phyloP scores from a whole-genome alignment of 1,139 yeast genomes.

The Saccharomyces hybrid region DNA sequence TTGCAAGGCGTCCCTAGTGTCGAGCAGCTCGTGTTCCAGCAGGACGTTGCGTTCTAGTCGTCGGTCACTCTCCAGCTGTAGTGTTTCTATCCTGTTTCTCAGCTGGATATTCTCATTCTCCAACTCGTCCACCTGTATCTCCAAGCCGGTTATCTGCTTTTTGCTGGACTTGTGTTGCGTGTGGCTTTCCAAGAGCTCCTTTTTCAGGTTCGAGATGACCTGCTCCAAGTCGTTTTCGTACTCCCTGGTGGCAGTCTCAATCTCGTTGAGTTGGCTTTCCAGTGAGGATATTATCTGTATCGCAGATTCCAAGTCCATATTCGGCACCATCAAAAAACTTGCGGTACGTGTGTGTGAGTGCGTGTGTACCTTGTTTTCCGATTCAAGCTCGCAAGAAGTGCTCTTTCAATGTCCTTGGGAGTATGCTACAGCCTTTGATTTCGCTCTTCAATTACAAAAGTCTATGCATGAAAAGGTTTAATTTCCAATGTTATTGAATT shows the following conservation, averaged over 20 bases:
- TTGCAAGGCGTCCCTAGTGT: slow-evolving; percentile 9
- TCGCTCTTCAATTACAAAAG: neutral
- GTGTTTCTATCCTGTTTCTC: slow-evolving; percentile 13
- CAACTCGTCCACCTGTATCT: slow-evolving; percentile 13
- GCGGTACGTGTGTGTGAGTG: neutral
- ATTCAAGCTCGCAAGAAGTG: neutral
- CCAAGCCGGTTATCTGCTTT: slow-evolving; percentile 11
- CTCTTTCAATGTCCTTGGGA: neutral
- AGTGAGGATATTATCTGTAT: slow-evolving; percentile 10
- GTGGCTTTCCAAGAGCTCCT: slow-evolving; percentile 3
- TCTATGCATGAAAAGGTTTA: neutral
- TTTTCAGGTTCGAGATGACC: slow-evolving; percentile 12
- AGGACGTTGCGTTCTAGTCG: slow-evolving; percentile 18
- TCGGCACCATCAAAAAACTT: neutral
- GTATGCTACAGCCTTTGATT: neutral
- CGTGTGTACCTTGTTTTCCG: neutral
- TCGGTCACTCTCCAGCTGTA: slow-evolving; percentile 17
- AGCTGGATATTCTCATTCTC: slow-evolving; percentile 22
- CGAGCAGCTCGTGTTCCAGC: slow-evolving; percentile 16
- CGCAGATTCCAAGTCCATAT: slow-evolving; percentile 9
- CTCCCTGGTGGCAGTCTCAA: slow-evolving; percentile 16
- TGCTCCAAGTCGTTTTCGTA: slow-evolving; percentile 18
- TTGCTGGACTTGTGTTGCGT: slow-evolving; percentile 5
- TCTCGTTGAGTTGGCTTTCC: slow-evolving; percentile 17
- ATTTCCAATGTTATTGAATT: neutral